Percentiles rank a stretch among this genome's conserved stretches.
These are phyloP conservation scores for Leucocoprinus leucothites DNA, from an alignment of 768 basidiomycete genomes.

Conservation along the genomic window DNA sequence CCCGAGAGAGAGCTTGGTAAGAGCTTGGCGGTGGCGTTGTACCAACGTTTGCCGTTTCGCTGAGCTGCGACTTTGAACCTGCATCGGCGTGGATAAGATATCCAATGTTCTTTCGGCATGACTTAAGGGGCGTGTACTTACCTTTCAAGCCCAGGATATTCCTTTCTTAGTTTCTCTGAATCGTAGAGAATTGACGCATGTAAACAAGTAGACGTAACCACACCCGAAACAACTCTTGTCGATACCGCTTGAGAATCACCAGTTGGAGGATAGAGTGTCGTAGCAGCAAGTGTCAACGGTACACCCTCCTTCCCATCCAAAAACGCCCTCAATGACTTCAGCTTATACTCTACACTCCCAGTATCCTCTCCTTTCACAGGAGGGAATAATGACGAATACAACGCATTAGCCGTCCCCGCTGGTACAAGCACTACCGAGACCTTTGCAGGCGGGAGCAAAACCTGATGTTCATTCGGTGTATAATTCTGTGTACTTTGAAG, in stretches of 20 bases:
- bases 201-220: constrained; percentile 83
- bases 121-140: constrained; percentile 12
- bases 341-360: constrained; percentile 33
- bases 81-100: not conserved
- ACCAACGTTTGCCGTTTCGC: constrained; percentile 74
- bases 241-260: constrained; percentile 23
- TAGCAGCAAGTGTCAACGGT: constrained; percentile 54
- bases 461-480: constrained; percentile 1
- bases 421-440: constrained; percentile 59
- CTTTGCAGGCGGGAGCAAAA: constrained; percentile 12
- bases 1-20: constrained; percentile 36
- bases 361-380: constrained; percentile 25
- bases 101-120: constrained; percentile 15
- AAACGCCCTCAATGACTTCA: constrained; percentile 56
- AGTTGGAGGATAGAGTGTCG: constrained; percentile 32
- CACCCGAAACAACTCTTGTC: constrained; percentile 47
- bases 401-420: constrained; percentile 90
- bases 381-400: constrained; percentile 77
- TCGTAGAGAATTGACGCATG: constrained; percentile 84
- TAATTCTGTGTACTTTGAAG: not conserved
- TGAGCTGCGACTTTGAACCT: constrained; percentile 85
- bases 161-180: constrained; percentile 70
- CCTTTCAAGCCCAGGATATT: constrained; percentile 71
- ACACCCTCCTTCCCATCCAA: constrained; percentile 32
- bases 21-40: constrained; percentile 55